Evolutionary conservation across 2,329 filamentous ascomycete genomes (phyloP).

Genomic region (Niveomyces coronatus): DNA sequence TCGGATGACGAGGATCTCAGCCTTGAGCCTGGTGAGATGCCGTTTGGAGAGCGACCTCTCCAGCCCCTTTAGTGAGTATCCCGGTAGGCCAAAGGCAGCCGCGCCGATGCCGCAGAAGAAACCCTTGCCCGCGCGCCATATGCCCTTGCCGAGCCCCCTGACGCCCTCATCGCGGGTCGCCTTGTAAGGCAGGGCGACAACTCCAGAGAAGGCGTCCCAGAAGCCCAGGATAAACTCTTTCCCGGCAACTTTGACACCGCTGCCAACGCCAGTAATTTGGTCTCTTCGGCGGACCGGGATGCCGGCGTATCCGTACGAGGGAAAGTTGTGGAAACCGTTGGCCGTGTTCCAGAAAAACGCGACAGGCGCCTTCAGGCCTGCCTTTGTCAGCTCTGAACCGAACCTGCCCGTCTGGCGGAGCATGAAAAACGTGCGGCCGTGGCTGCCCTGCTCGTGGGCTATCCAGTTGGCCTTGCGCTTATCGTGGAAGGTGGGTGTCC

Average conservation of each 20-base stretch:
- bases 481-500: slow-evolving; percentile 14
- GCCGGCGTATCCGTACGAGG: slow-evolving; percentile 54
- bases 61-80: slow-evolving; percentile 43
- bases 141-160: slow-evolving; percentile 51
- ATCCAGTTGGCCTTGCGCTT: slow-evolving; percentile 17
- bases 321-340: slow-evolving; percentile 64
- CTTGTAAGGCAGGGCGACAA: slow-evolving; percentile 53
- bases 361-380: slow-evolving; percentile 54
- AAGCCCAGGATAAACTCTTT: slow-evolving; percentile 55
- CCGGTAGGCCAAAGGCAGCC: slow-evolving; percentile 15
- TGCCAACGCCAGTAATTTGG: slow-evolving; percentile 57
- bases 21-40: slow-evolving; percentile 21
- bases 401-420: slow-evolving; percentile 39
- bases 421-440: slow-evolving; percentile 19
- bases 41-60: slow-evolving; percentile 35
- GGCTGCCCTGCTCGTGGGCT: slow-evolving; percentile 16
- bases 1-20: slow-evolving; percentile 23
- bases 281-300: slow-evolving; percentile 53
- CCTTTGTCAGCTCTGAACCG: slow-evolving; percentile 48
- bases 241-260: slow-evolving; percentile 47
- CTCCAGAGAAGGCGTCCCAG: slow-evolving; percentile 57
- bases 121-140: slow-evolving; percentile 33
- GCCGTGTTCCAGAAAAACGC: slow-evolving; percentile 59
- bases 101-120: slow-evolving; percentile 34
- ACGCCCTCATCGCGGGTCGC: slow-evolving; percentile 53